These are phyloP conservation scores for Scheffersomyces amazonensis DNA, from an alignment of 805 yeast species.

Conservation along the genomic window DNA sequence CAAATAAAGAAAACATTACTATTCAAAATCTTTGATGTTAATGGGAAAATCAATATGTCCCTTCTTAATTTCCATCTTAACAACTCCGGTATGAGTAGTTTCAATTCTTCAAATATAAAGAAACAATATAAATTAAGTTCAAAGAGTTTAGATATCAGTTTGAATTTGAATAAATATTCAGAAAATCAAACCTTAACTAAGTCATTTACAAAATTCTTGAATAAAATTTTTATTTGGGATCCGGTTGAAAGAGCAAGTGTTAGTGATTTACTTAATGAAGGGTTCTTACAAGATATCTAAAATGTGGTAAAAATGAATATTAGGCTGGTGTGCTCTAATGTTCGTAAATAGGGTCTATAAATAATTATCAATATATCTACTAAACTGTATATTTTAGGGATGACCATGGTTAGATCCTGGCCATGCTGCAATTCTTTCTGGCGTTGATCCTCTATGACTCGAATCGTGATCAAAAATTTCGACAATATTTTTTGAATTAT, in stretches of 20 bases:
- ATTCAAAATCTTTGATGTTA: slow-evolving; percentile 35
- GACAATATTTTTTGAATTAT: slow-evolving; percentile 9
- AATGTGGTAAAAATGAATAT: not conserved
- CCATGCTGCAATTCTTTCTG: slow-evolving; percentile 52
- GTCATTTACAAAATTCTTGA: slow-evolving; percentile 25
- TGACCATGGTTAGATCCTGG: slow-evolving; percentile 70
- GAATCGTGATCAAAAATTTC: slow-evolving; percentile 6
- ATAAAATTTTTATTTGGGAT: slow-evolving; percentile 35
- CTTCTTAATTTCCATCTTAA: slow-evolving; percentile 24
- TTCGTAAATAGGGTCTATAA: too few species aligned
- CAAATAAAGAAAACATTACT: slow-evolving; percentile 30
- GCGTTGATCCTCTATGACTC: slow-evolving; percentile 24
- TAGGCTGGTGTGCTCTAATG: too few species aligned
- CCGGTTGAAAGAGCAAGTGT: slow-evolving; percentile 28
- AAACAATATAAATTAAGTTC: slow-evolving; percentile 27
- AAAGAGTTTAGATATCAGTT: slow-evolving; percentile 24
- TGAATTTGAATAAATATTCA: slow-evolving; percentile 15
- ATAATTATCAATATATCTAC: too few species aligned
- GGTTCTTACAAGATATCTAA: slow-evolving; percentile 17
- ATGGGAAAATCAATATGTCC: slow-evolving; percentile 36
- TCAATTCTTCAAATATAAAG: slow-evolving; percentile 9
- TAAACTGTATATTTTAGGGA: slow-evolving; percentile 28
- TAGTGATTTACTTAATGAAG: slow-evolving; percentile 18
- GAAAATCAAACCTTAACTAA: slow-evolving; percentile 9
- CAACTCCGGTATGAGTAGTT: not conserved